A percentile compares a stretch with the other conserved stretches of the same genome.
These are phyloP conservation scores for Sclerotinia spermophila DNA, from an alignment of 2,329 filamentous ascomycete species.

Conservation along the genomic window DNA sequence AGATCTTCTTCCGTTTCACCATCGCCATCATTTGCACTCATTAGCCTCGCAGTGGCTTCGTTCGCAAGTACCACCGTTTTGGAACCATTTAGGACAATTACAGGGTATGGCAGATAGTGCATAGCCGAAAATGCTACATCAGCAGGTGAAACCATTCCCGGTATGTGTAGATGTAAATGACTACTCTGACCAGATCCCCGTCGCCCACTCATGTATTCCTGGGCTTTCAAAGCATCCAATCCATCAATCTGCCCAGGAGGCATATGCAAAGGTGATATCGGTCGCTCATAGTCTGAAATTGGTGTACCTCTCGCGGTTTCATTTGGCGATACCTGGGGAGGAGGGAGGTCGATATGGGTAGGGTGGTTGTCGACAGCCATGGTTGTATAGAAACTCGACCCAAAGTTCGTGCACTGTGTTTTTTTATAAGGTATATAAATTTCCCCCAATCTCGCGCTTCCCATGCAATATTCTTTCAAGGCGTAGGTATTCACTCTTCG, in stretches of 20 bases:
- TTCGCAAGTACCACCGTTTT: slow-evolving; percentile 73
- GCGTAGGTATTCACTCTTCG: not conserved
- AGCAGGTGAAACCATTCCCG: slow-evolving; percentile 45
- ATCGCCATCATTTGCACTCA: slow-evolving; percentile 53
- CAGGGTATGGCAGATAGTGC: slow-evolving; percentile 70
- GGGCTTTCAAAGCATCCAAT: slow-evolving; percentile 27
- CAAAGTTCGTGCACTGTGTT: not conserved
- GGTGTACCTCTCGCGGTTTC: slow-evolving; percentile 8
- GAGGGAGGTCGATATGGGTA: slow-evolving; percentile 10
- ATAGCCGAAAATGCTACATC: slow-evolving; percentile 64
- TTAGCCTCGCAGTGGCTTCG: slow-evolving; percentile 67
- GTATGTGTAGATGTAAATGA: slow-evolving; percentile 39
- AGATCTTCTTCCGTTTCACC: slow-evolving; percentile 41
- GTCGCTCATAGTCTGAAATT: slow-evolving; percentile 18
- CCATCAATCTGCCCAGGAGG: slow-evolving; percentile 33
- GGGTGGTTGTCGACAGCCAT: slow-evolving; percentile 13
- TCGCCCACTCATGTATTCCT: slow-evolving; percentile 25
- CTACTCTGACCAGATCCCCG: slow-evolving; percentile 20
- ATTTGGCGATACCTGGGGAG: not conserved
- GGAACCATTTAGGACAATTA: slow-evolving; percentile 62
- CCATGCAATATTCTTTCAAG: not conserved
- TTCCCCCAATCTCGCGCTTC: not conserved
- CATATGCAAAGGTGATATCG: slow-evolving; percentile 31
- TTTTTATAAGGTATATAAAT: not conserved
- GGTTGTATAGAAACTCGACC: not conserved